Conservation (phyloP, 495 filamentous ascomycete species). For the Neurospora tetraspora region DNA sequence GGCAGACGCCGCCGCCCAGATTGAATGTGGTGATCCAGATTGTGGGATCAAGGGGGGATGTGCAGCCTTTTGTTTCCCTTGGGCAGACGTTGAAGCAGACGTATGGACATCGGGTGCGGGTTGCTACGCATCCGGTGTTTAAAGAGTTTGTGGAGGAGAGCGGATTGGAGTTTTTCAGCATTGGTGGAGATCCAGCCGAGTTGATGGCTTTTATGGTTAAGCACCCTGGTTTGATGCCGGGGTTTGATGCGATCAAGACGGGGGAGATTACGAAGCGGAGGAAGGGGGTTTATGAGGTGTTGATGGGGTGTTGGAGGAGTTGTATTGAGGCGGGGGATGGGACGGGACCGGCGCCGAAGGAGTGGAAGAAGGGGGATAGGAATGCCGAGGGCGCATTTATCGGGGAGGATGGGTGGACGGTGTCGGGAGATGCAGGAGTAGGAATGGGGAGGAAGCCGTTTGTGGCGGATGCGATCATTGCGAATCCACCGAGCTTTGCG, state of each 20-base stretch:
- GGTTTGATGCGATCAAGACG: slow-evolving; percentile 49
- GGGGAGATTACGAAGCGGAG: slow-evolving; percentile 54
- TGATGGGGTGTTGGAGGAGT: slow-evolving; percentile 51
- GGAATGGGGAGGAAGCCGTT: slow-evolving; percentile 34
- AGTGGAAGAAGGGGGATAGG: not conserved
- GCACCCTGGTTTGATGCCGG: slow-evolving; percentile 62
- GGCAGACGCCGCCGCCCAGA: slow-evolving; percentile 43
- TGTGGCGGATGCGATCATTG: slow-evolving; percentile 64
- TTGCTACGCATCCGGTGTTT: slow-evolving; percentile 62
- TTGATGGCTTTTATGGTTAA: slow-evolving; percentile 80
- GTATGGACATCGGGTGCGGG: slow-evolving; percentile 58
- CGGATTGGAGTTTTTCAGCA: slow-evolving; percentile 59
- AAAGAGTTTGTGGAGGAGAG: slow-evolving; percentile 56
- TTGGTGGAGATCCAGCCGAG: slow-evolving; percentile 63
- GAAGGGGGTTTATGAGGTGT: slow-evolving; percentile 52
- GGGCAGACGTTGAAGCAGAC: slow-evolving; percentile 58
- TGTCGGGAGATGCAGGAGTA: slow-evolving; percentile 5
- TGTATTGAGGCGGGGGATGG: slow-evolving; percentile 45
- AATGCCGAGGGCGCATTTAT: not conserved
- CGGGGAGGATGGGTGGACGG: not conserved
- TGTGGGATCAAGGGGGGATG: slow-evolving; percentile 65
- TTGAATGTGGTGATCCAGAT: slow-evolving; percentile 75
- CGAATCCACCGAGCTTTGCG: slow-evolving; percentile 57
- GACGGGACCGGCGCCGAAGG: slow-evolving; percentile 8
- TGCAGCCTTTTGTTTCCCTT: slow-evolving; percentile 66